A percentile compares a stretch with the other conserved stretches of the same genome.
phyloP scores from a whole-genome alignment of 805 yeast species.

The Ogataea parapolymorpha region DNA sequence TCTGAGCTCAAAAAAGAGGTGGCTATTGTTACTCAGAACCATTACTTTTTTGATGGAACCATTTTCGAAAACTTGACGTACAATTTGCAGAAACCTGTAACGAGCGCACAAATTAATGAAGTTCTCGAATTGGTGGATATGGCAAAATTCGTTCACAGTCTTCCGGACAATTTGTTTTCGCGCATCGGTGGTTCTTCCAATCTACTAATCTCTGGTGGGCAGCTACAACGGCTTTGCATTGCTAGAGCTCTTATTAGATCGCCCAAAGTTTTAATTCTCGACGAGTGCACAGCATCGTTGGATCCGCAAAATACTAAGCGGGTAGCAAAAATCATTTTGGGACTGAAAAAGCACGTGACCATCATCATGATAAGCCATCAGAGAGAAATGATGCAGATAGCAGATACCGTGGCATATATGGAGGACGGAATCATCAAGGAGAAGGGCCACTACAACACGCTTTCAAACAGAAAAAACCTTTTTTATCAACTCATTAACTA shows the following conservation, averaged over 20 bases:
- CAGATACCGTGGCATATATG: slow-evolving; percentile 49
- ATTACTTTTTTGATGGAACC: slow-evolving; percentile 70
- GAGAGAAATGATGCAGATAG: slow-evolving; percentile 56
- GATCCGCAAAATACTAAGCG: slow-evolving; percentile 58
- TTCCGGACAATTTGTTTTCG: slow-evolving; percentile 61
- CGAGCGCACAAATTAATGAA: slow-evolving; percentile 33
- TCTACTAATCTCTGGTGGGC: slow-evolving; percentile 79
- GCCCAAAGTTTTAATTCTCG: slow-evolving; percentile 68
- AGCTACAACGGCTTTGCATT: slow-evolving; percentile 78
- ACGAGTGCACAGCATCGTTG: slow-evolving; percentile 87
- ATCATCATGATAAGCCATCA: slow-evolving; percentile 74
- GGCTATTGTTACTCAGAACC: slow-evolving; percentile 73
- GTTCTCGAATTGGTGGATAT: slow-evolving; percentile 48
- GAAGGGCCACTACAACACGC: slow-evolving; percentile 34
- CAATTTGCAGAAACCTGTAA: slow-evolving; percentile 38
- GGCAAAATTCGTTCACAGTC: slow-evolving; percentile 47
- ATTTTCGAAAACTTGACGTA: slow-evolving; percentile 68
- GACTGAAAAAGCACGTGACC: slow-evolving; percentile 33
- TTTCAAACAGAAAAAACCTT: neutral
- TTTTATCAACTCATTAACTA: slow-evolving; percentile 3
- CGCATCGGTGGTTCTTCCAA: slow-evolving; percentile 47
- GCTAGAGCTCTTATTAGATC: slow-evolving; percentile 74
- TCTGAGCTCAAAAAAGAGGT: slow-evolving; percentile 49
- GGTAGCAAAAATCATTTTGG: slow-evolving; percentile 48
- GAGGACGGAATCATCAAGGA: slow-evolving; percentile 48